Conservation (phyloP, 225 moss, liverwort and hornwort species). For the Sphagnum tenellum region DNA sequence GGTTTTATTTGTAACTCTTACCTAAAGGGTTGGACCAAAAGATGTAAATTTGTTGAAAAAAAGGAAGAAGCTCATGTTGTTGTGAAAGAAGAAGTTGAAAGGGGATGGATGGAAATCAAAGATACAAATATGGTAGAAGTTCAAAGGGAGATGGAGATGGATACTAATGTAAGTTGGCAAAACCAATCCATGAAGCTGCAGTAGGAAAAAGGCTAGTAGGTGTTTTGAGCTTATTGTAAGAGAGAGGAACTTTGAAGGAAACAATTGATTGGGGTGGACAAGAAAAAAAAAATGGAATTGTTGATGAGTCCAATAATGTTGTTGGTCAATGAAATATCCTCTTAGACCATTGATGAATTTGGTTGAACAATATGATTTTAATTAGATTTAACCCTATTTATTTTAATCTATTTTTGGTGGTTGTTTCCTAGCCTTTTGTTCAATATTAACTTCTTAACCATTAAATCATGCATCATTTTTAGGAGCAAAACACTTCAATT, state of each 20-base stretch:
- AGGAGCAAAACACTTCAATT: too few species aligned
- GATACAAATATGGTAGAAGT: constrained; percentile 51
- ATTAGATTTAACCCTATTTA: not conserved
- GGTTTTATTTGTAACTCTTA: constrained; percentile 71
- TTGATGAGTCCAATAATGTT: constrained; percentile 90
- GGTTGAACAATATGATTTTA: constrained; percentile 72
- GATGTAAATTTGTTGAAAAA: constrained; percentile 88
- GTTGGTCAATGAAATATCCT: constrained; percentile 93
- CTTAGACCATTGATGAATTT: constrained; percentile 90
- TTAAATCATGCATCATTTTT: too few species aligned
- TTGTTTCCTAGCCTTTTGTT: too few species aligned
- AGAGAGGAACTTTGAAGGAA: constrained; percentile 92
- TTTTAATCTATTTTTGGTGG: too few species aligned
- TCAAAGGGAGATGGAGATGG: constrained; percentile 42
- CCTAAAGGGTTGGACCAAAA: constrained; percentile 79
- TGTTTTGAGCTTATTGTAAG: constrained; percentile 72
- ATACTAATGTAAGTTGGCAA: constrained; percentile 45
- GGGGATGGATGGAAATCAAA: constrained; percentile 88
- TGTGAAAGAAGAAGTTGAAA: constrained; percentile 27
- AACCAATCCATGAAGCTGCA: constrained; percentile 60
- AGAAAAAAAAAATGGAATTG: constrained; percentile 98
- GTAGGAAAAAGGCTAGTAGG: constrained; percentile 93
- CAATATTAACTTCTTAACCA: too few species aligned
- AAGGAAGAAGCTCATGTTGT: constrained; percentile 43
- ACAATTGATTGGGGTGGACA: constrained; percentile 99